These are phyloP conservation scores for Dictyostelium purpureum DNA, from an alignment of 78 protist genomes.

Conservation along the genomic window DNA sequence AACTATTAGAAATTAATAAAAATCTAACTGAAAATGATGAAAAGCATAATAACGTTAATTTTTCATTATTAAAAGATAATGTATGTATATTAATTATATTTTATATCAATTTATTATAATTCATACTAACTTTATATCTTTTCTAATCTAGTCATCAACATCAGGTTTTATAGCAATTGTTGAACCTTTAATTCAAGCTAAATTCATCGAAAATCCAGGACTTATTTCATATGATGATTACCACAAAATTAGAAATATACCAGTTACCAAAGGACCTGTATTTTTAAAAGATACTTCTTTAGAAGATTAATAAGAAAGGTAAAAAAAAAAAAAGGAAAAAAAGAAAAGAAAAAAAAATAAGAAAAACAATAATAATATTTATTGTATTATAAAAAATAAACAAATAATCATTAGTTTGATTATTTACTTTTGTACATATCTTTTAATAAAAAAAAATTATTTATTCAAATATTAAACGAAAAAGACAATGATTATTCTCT, in stretches of 20 bases:
- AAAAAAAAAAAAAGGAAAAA: too few relatives aligned
- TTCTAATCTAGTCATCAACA: constrained; percentile 3
- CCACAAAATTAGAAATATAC: constrained; percentile 30
- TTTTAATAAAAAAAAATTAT: too few relatives aligned
- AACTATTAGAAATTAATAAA: constrained; percentile 44
- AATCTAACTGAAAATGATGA: not conserved
- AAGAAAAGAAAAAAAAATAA: not conserved
- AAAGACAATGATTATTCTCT: not conserved
- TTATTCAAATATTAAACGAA: not conserved
- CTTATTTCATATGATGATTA: constrained; percentile 23
- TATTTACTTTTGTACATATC: not conserved
- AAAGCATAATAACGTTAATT: too few relatives aligned
- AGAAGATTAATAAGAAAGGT: not conserved
- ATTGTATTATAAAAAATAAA: too few relatives aligned
- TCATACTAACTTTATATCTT: not conserved
- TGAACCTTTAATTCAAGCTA: constrained; percentile 12
- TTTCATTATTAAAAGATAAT: not conserved
- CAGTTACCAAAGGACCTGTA: constrained; percentile 44
- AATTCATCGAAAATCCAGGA: not conserved
- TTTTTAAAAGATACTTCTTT: constrained; percentile 21
- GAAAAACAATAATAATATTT: too few relatives aligned
- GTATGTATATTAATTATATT: not conserved
- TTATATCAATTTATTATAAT: not conserved
- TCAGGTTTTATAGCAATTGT: constrained; percentile 32
- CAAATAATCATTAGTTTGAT: not conserved